Percentiles rank a stretch among this genome's conserved stretches.
Conservation (phyloP, 1,284 basidiomycete species). For the Exobasidium cylindrosporum region DNA sequence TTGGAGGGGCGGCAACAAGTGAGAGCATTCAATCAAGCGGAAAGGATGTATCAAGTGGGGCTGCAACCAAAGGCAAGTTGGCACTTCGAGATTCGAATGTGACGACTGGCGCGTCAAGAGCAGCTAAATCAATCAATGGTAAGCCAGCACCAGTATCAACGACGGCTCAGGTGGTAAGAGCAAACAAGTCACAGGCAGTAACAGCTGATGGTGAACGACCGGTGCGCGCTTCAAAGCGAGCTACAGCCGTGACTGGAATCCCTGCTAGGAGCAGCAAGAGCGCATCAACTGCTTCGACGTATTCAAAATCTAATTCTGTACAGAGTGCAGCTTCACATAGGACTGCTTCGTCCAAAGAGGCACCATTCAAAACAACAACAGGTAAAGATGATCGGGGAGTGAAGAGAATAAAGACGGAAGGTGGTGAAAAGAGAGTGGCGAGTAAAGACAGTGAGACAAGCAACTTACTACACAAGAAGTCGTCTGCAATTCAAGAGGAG, state of each 20-base stretch:
- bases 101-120: conserved; percentile 6
- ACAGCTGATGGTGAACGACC: not conserved
- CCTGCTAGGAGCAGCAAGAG: not conserved
- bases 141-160: not conserved
- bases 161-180: not conserved
- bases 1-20: conserved; percentile 23
- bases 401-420: conserved; percentile 15
- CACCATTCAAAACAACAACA: conserved; percentile 18
- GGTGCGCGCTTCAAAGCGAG: not conserved
- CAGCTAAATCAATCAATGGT: conserved; percentile 7
- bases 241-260: conserved; percentile 3
- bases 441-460: not conserved
- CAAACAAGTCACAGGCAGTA: not conserved
- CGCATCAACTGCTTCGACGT: conserved; percentile 9
- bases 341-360: conserved; percentile 18
- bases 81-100: conserved; percentile 8
- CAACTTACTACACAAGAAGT: not conserved
- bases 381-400: conserved; percentile 16
- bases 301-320: conserved; percentile 13
- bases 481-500: not conserved
- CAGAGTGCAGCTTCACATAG: conserved; percentile 22
- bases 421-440: conserved; percentile 19
- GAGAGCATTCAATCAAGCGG: conserved; percentile 15
- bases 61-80: conserved; percentile 16
- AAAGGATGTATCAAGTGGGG: conserved; percentile 6